phyloP scores from a whole-genome alignment of 208 protist species.

The Trypanosoma brucei region DNA sequence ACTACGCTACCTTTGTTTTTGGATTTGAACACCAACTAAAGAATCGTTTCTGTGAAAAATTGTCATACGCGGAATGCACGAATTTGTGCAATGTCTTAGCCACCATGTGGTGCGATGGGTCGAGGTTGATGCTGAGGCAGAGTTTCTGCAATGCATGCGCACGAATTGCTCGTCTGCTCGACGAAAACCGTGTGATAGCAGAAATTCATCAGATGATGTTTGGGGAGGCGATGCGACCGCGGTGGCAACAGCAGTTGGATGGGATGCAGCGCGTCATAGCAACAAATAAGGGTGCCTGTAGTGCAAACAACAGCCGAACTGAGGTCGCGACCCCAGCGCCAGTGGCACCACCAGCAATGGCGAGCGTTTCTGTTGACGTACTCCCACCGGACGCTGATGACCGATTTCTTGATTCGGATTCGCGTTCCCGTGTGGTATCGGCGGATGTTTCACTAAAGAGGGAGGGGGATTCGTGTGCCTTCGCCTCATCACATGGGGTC shows the following conservation, averaged over 20 bases:
- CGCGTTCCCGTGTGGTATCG: not conserved
- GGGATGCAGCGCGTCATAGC: conserved; percentile 84
- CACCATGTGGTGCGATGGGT: conserved; percentile 79
- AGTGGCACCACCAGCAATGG: not conserved
- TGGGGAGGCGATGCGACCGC: conserved; percentile 74
- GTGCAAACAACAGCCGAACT: not conserved
- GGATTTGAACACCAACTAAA: conserved; percentile 70
- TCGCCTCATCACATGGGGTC: not conserved
- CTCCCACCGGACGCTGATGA: not conserved
- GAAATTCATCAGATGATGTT: conserved; percentile 79
- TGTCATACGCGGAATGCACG: conserved; percentile 62
- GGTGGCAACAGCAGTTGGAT: conserved; percentile 87
- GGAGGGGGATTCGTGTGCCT: not conserved
- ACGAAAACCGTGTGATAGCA: conserved; percentile 68
- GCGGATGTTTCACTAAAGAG: not conserved
- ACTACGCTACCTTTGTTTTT: conserved; percentile 76
- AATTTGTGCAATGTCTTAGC: conserved; percentile 53
- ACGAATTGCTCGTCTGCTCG: conserved; percentile 45
- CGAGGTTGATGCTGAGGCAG: conserved; percentile 56
- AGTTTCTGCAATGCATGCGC: conserved; percentile 45
- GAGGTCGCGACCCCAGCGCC: not conserved
- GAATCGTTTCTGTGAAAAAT: conserved; percentile 42
- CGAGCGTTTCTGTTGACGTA: not conserved
- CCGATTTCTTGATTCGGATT: not conserved
- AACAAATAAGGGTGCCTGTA: conserved; percentile 22